A percentile compares a stretch with the other conserved stretches of the same genome.
phyloP scores from a whole-genome alignment of 768 basidiomycete genomes.

The Mycena alexandri region DNA sequence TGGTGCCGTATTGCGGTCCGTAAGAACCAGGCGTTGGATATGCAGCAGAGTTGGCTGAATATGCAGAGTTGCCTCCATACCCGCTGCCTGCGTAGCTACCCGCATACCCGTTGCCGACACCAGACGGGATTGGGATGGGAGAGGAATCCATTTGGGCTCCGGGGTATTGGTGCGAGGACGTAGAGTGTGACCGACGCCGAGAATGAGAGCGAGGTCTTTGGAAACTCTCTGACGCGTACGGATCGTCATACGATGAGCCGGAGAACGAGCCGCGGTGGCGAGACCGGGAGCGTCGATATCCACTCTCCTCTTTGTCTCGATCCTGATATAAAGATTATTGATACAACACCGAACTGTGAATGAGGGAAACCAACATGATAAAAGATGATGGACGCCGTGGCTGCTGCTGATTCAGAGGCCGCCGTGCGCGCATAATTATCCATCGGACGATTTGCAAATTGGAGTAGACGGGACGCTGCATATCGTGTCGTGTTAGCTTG shows the following conservation, averaged over 20 bases:
- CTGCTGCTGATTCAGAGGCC: constrained; percentile 75
- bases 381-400: constrained; percentile 74
- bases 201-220: constrained; percentile 35
- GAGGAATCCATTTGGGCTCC: constrained; percentile 30
- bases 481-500: constrained; percentile 22
- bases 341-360: not conserved
- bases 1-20: constrained; percentile 18
- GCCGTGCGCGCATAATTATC: constrained; percentile 62
- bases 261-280: constrained; percentile 40
- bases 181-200: constrained; percentile 54
- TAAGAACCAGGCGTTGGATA: constrained; percentile 8
- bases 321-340: constrained; percentile 42
- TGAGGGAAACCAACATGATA: constrained; percentile 55
- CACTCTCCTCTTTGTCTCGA: constrained; percentile 51
- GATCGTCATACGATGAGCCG: constrained; percentile 48
- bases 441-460: constrained; percentile 57
- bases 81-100: constrained; percentile 2
- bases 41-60: not conserved
- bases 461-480: constrained; percentile 69
- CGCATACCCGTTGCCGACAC: constrained; percentile 21
- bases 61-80: no score
- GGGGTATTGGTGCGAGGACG: constrained; percentile 39
- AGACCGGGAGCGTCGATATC: constrained; percentile 48
- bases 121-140: constrained; percentile 21
- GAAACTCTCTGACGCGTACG: constrained; percentile 52